These are phyloP conservation scores for Cryphonectria radicalis DNA, from an alignment of 2,329 filamentous ascomycete species.

Conservation along the genomic window DNA sequence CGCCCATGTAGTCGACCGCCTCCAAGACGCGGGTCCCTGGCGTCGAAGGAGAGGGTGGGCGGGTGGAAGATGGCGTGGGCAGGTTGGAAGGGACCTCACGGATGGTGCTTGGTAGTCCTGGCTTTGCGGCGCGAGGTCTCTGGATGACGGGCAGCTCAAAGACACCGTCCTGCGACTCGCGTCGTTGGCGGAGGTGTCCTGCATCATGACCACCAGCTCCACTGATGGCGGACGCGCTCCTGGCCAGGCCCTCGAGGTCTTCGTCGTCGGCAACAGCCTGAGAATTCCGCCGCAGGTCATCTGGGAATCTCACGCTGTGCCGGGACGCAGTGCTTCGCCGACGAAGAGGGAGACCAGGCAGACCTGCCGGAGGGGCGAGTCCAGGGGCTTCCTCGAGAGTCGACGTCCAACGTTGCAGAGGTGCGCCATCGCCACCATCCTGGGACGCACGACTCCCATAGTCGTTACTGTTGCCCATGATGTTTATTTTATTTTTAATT, in stretches of 20 bases:
- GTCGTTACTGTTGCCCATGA: background rate
- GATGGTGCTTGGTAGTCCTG: slow-evolving; percentile 21
- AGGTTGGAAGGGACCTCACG: slow-evolving; percentile 24
- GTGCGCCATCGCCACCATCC: slow-evolving; percentile 15
- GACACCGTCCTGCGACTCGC: slow-evolving; percentile 22
- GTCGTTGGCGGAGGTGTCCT: slow-evolving; percentile 10
- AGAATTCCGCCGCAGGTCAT: slow-evolving; percentile 14
- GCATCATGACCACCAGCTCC: background rate
- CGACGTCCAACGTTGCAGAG: slow-evolving; percentile 18
- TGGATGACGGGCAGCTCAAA: slow-evolving; percentile 26
- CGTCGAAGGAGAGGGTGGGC: slow-evolving; percentile 14
- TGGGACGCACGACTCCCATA: background rate
- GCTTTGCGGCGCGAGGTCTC: slow-evolving; percentile 20
- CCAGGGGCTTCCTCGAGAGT: slow-evolving; percentile 21
- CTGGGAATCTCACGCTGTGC: slow-evolving; percentile 15
- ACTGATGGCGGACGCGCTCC: slow-evolving; percentile 23
- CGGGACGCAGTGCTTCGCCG: slow-evolving; percentile 23
- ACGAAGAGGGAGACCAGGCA: slow-evolving; percentile 19
- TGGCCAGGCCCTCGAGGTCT: slow-evolving; percentile 18
- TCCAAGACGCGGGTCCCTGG: slow-evolving; percentile 5
- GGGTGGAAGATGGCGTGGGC: slow-evolving; percentile 20
- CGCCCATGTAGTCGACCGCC: slow-evolving; percentile 8
- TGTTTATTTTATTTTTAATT: background rate
- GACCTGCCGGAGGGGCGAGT: slow-evolving; percentile 16
- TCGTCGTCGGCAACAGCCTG: slow-evolving; percentile 16